A percentile compares a stretch with the other conserved stretches of the same genome.
phyloP scores from a whole-genome alignment of 768 basidiomycete species.

The Psilocybe sp. region DNA sequence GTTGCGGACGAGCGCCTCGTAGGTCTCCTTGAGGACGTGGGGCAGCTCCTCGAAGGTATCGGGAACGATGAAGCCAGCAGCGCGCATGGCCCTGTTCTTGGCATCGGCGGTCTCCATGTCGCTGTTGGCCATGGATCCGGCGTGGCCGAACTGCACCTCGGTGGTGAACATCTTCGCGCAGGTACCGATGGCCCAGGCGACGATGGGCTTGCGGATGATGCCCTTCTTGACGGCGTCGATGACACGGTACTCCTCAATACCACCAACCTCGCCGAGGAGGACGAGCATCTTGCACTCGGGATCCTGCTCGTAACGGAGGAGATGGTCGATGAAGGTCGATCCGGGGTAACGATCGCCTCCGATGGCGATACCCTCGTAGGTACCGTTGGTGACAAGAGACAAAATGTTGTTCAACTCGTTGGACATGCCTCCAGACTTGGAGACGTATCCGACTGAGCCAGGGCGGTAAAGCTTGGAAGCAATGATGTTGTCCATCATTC shows the following conservation, averaged over 20 bases:
- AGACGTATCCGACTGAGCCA: slow-evolving; percentile 97
- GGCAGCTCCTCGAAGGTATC: slow-evolving; percentile 98
- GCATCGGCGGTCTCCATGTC: slow-evolving; percentile 97
- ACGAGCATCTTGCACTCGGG: slow-evolving; percentile 99
- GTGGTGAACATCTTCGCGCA: slow-evolving; percentile 99
- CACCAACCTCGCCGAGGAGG: slow-evolving; percentile 97
- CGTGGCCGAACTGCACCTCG: slow-evolving; percentile 99
- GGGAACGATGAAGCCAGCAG: slow-evolving; percentile 94
- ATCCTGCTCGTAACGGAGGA: slow-evolving; percentile 95
- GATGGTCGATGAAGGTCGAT: slow-evolving; percentile 97
- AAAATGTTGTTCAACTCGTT: slow-evolving; percentile 99
- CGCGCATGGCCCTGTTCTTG: slow-evolving; percentile 95
- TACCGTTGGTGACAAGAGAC: slow-evolving; percentile 92
- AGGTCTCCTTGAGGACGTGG: slow-evolving; percentile 77
- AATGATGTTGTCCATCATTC: slow-evolving; percentile 99
- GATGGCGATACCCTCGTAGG: slow-evolving; percentile 99
- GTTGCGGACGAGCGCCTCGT: slow-evolving; percentile 70
- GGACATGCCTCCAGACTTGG: slow-evolving; percentile 99
- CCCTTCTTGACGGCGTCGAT: slow-evolving; percentile 96
- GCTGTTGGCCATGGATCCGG: slow-evolving; percentile 97
- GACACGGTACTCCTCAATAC: slow-evolving; percentile 98
- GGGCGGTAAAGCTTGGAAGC: slow-evolving; percentile 97
- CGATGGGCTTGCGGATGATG: slow-evolving; percentile 95
- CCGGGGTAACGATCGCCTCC: slow-evolving; percentile 99
- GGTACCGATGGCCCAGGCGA: slow-evolving; percentile 99